Base-by-base conservation (phyloP, 2,329 filamentous ascomycete species). In the Sarocladium oryzae region DNA sequence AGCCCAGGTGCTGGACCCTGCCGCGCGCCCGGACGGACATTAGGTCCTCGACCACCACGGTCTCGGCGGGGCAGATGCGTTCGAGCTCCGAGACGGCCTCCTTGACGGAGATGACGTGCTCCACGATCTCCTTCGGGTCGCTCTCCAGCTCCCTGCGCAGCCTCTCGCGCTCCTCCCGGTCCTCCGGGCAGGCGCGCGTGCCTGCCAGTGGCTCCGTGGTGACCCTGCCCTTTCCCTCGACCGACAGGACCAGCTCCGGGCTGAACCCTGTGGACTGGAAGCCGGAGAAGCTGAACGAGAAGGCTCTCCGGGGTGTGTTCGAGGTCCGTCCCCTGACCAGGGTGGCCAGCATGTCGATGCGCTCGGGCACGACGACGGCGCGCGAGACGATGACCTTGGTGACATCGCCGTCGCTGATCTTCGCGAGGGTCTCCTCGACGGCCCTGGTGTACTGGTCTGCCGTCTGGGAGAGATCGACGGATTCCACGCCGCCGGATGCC, bases 1-100 rank as follows among this genome's bases (percentile, higher is more conserved):
- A 57, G 9, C 51, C 57, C 5, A 58, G 54, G 49, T 58, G 57
- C 35, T 57, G 54, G 10, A 58, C 56, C 16, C 33, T 49, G 18
- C 57, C 57, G 21, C 57, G 54, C 7, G 35, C 24, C 9, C 52
- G 40, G 21, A 58, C 37, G 13, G 40, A 49, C 56, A 56, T 56
- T 21, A 58, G 53, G 20, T 57, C 56, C 36, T 58, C 54, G 36
- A 57, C 53, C 11, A 53, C 51, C 21, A 56, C 51, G 1, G 52
- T 52, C 9, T 51, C 51, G n/a, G 13, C 16, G 10, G 30, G 4
- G 33, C 55, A 58, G 13, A 57, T 16, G 7, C 36, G 43, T 18
- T 56, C 45, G 20, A 58, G 49, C 51, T 58, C 56, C n/a, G 26
- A 15, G 15, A 51, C 37, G 3, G 54, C 56, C 16, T 53, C 53